Evolutionary conservation across 495 filamentous ascomycete species (phyloP).

Genomic region (Chaetomidium leptoderma): DNA sequence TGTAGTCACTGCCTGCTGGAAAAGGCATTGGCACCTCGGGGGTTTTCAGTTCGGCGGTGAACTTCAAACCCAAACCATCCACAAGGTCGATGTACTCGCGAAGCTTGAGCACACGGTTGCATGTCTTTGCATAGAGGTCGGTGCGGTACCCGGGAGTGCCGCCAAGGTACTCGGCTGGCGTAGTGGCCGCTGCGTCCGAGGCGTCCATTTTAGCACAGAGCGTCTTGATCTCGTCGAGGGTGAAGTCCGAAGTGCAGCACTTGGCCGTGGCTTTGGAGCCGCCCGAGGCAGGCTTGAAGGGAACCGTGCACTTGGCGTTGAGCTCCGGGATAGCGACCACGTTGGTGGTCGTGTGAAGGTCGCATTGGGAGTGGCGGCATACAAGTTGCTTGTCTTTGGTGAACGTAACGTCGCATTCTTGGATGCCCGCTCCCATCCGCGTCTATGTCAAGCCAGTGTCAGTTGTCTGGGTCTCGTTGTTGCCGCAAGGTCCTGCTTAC

Average conservation of each 20-base stretch:
- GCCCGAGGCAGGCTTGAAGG: slow-evolving; percentile 49
- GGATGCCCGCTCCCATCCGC: slow-evolving; percentile 59
- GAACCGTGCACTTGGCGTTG: slow-evolving; percentile 56
- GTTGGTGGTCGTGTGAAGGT: slow-evolving; percentile 61
- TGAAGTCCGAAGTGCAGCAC: slow-evolving; percentile 64
- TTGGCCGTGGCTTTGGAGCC: slow-evolving; percentile 44
- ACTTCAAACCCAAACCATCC: slow-evolving; percentile 48
- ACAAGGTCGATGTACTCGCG: slow-evolving; percentile 52
- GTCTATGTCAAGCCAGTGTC: slow-evolving; percentile 23
- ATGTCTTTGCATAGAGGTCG: slow-evolving; percentile 52
- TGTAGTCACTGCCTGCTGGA: slow-evolving; percentile 48
- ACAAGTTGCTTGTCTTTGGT: slow-evolving; percentile 57
- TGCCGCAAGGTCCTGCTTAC: too few species aligned
- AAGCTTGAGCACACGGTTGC: slow-evolving; percentile 50
- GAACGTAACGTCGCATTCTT: slow-evolving; percentile 62
- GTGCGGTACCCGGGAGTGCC: slow-evolving; percentile 55
- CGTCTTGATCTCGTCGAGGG: slow-evolving; percentile 53
- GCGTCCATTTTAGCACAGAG: slow-evolving; percentile 62
- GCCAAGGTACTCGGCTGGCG: slow-evolving; percentile 47
- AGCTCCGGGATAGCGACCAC: slow-evolving; percentile 54
- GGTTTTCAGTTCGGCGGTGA: slow-evolving; percentile 60
- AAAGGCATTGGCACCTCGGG: slow-evolving; percentile 59
- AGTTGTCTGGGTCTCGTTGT: too few species aligned
- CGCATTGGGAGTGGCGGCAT: slow-evolving; percentile 60
- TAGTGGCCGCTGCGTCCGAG: slow-evolving; percentile 50